Evolutionary conservation across 139 green algal species (phyloP).

Genomic region (Volvox africanus): DNA sequence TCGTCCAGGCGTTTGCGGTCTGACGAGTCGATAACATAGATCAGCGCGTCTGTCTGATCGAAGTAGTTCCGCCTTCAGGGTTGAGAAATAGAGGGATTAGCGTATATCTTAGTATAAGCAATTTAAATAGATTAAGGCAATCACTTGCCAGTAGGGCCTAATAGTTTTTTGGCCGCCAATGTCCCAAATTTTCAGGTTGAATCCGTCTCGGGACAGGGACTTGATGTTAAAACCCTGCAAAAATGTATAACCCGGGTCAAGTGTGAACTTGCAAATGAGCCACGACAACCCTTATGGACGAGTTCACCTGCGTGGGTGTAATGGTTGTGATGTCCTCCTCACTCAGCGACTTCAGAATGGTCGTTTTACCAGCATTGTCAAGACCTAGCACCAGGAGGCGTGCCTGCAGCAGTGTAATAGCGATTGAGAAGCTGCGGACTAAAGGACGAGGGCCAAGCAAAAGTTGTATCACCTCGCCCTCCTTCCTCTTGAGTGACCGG

Average conservation of each 20-base stretch:
- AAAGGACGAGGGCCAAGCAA: not conserved
- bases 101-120: not conserved
- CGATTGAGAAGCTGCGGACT: not conserved
- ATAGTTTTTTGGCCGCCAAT: conserved; percentile 90
- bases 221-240: conserved; percentile 92
- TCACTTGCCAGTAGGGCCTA: conserved; percentile 80
- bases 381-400: conserved; percentile 86
- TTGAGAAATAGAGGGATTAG: not conserved
- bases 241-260: not conserved
- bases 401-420: conserved; percentile 61
- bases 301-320: conserved; percentile 77
- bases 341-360: conserved; percentile 83
- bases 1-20: conserved; percentile 83
- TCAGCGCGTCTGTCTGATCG: conserved; percentile 81
- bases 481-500: conserved; percentile 71
- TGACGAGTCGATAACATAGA: conserved; percentile 88
- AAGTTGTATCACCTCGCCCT: conserved; percentile 69
- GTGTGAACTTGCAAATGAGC: not conserved
- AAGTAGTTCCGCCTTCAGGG: conserved; percentile 86
- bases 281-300: not conserved
- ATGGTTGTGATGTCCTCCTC: conserved; percentile 88
- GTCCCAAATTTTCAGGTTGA: conserved; percentile 92
- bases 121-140: not conserved
- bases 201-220: conserved; percentile 80
- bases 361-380: conserved; percentile 90